Evolutionary conservation across 306 rosid genomes (phyloP).

Genomic region (Cucurbita ficifolia): DNA sequence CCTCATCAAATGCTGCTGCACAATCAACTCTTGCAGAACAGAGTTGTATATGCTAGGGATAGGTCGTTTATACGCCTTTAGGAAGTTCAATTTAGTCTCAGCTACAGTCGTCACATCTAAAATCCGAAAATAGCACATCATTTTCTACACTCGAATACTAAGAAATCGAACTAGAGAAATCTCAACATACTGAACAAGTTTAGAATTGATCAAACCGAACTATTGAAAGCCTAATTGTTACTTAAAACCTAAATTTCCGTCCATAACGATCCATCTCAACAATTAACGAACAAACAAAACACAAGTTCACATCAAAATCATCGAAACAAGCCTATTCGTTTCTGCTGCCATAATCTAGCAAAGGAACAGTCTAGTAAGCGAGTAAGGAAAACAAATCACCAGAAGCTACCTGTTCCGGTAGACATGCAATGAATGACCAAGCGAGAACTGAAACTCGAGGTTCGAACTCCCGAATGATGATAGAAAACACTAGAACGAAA

Average conservation of each 20-base stretch:
- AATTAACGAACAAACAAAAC: neutral
- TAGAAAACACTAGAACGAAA: slow-evolving; percentile 22
- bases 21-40: slow-evolving; percentile 89
- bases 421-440: slow-evolving; percentile 61
- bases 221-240: neutral
- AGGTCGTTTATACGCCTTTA: slow-evolving; percentile 75
- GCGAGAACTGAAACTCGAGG: slow-evolving; percentile 24
- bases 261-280: neutral
- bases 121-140: slow-evolving; percentile 16
- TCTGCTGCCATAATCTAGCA: neutral
- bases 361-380: neutral
- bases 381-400: neutral
- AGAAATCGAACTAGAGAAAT: neutral
- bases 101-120: slow-evolving; percentile 78
- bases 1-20: slow-evolving; percentile 87
- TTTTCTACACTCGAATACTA: neutral
- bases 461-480: slow-evolving; percentile 20
- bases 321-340: neutral
- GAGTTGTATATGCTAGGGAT: slow-evolving; percentile 83
- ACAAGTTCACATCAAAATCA: neutral
- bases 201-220: neutral
- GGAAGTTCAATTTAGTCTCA: slow-evolving; percentile 71
- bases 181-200: neutral
- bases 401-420: slow-evolving; percentile 31
- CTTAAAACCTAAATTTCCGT: neutral